phyloP scores from a whole-genome alignment of 352 stramenopile species.

The Aphanomyces stellatus region DNA sequence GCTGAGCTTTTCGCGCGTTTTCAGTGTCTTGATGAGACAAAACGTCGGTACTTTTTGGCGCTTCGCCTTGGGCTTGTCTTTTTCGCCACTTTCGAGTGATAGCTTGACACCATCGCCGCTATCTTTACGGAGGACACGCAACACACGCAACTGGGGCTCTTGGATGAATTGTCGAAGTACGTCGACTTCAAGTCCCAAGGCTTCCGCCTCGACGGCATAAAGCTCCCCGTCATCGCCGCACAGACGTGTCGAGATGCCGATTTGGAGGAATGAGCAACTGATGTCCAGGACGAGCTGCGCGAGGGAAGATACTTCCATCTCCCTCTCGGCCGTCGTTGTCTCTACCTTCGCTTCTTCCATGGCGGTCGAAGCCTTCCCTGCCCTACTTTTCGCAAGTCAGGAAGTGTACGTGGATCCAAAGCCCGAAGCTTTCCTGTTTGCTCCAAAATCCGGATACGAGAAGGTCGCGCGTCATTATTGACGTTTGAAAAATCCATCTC shows the following conservation, averaged over 20 bases:
- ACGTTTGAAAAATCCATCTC: too few relatives aligned
- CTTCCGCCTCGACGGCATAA: neutral
- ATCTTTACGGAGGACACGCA: conserved; percentile 6
- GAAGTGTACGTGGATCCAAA: too few relatives aligned
- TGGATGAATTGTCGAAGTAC: conserved; percentile 6
- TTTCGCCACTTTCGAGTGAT: conserved; percentile 18
- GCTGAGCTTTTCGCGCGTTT: conserved; percentile 37
- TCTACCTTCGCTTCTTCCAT: conserved; percentile 12
- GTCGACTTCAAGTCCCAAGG: conserved; percentile 9
- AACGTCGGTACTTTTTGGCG: conserved; percentile 28
- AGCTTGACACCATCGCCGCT: conserved; percentile 13
- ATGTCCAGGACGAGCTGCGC: conserved; percentile 17
- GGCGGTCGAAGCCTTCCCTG: neutral
- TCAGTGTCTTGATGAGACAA: conserved; percentile 83
- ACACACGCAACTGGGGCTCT: conserved; percentile 1
- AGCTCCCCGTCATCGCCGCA: neutral
- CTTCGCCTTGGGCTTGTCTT: conserved; percentile 21
- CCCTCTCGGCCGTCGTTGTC: neutral
- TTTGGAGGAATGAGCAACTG: conserved; percentile 12
- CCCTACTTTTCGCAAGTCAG: neutral
- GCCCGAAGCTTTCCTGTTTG: too few relatives aligned
- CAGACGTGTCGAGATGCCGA: neutral
- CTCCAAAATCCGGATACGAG: too few relatives aligned
- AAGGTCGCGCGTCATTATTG: too few relatives aligned
- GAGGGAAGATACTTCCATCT: conserved; percentile 12